Conservation (phyloP, 495 filamentous ascomycete species). For the Neurospora tetraspora region DNA sequence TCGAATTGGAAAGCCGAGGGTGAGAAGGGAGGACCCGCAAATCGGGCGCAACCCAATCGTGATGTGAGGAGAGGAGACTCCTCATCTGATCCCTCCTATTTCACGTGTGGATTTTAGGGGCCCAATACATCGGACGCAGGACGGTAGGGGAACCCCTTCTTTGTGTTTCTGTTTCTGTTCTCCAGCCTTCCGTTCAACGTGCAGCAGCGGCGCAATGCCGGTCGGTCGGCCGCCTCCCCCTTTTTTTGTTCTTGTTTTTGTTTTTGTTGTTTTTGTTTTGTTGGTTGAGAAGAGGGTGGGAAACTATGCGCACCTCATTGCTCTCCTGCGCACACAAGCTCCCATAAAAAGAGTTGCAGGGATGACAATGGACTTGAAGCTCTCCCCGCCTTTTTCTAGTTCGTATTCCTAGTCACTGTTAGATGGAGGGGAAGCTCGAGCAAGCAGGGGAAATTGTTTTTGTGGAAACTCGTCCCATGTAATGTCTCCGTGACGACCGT, state of each 20-base stretch:
- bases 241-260: not conserved
- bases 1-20: not conserved
- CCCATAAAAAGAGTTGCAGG: not conserved
- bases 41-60: not conserved
- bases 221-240: not conserved
- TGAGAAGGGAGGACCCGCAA: not conserved
- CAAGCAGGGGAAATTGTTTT: not conserved
- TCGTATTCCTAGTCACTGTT: not conserved
- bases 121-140: not conserved
- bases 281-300: not conserved
- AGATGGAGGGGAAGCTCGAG: not conserved
- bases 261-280: not conserved
- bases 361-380: not conserved
- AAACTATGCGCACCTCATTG: too few species aligned
- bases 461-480: not conserved
- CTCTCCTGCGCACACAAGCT: not conserved
- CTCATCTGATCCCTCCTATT: not conserved
- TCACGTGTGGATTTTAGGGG: not conserved
- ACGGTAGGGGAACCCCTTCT: not conserved
- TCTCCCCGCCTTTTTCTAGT: not conserved
- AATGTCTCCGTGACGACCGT: too few species aligned
- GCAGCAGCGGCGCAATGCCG: not conserved
- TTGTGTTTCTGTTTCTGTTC: not conserved
- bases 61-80: not conserved
- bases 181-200: not conserved